A percentile compares a stretch with the other conserved stretches of the same genome.
phyloP scores from a whole-genome alignment of 2,329 filamentous ascomycete species.

The Scortechinia acanthostroma region DNA sequence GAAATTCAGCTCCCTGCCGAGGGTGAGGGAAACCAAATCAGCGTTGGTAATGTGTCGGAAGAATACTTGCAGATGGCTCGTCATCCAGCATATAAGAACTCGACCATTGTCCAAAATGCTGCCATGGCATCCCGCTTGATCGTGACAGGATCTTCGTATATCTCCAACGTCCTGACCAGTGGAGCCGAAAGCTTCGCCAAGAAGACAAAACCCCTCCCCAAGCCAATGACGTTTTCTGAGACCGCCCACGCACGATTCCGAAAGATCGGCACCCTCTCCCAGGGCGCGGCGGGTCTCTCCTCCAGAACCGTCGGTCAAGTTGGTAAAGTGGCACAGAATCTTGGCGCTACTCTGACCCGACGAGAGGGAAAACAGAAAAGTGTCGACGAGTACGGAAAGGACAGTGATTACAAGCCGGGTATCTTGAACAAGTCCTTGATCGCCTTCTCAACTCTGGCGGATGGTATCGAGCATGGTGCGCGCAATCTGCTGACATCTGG shows the following conservation, averaged over 20 bases:
- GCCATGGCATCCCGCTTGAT: slow-evolving; percentile 60
- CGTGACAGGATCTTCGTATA: slow-evolving; percentile 51
- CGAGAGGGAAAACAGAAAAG: slow-evolving; percentile 25
- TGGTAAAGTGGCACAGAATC: slow-evolving; percentile 52
- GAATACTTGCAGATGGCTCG: slow-evolving; percentile 53
- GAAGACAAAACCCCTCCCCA: slow-evolving; percentile 50
- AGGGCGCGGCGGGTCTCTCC: slow-evolving; percentile 46
- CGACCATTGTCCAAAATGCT: slow-evolving; percentile 56
- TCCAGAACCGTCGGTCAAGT: slow-evolving; percentile 57
- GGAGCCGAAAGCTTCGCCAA: slow-evolving; percentile 55
- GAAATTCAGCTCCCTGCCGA: slow-evolving; percentile 34
- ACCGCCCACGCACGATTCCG: slow-evolving; percentile 55
- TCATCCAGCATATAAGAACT: slow-evolving; percentile 59
- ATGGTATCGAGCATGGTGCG: slow-evolving; percentile 57
- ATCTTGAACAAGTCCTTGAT: slow-evolving; percentile 65
- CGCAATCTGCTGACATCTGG: slow-evolving; percentile 48
- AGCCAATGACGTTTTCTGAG: slow-evolving; percentile 58
- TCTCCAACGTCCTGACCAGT: slow-evolving; percentile 48
- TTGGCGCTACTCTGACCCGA: slow-evolving; percentile 48
- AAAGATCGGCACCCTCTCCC: slow-evolving; percentile 55
- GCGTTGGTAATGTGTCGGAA: slow-evolving; percentile 34
- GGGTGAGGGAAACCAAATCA: slow-evolving; percentile 34
- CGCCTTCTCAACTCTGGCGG: slow-evolving; percentile 60
- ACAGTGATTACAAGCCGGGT: slow-evolving; percentile 36
- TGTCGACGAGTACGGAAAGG: slow-evolving; percentile 30